Percentiles rank a stretch among this genome's conserved stretches.
phyloP scores from a whole-genome alignment of 1,284 basidiomycete genomes.

The Porodaedalea pini region DNA sequence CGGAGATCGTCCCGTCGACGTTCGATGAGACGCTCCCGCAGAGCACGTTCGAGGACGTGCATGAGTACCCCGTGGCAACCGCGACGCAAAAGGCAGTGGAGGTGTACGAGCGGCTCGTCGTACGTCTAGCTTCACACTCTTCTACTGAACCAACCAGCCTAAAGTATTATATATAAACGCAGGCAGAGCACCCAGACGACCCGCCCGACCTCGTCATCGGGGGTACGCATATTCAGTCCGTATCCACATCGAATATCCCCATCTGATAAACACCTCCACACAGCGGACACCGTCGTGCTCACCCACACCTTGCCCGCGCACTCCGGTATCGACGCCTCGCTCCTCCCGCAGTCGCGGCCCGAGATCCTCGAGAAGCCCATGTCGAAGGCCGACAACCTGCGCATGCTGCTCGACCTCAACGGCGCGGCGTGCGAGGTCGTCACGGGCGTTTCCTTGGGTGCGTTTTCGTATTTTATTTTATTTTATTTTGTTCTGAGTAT shows the following conservation, averaged over 20 bases:
- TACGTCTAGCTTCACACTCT: slow-evolving; percentile 40
- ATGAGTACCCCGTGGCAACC: slow-evolving; percentile 93
- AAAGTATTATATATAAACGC: too few species aligned
- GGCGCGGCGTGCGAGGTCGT: slow-evolving; percentile 87
- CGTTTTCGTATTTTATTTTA: slow-evolving; percentile 11
- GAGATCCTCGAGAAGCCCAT: slow-evolving; percentile 88
- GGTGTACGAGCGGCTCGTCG: slow-evolving; percentile 86
- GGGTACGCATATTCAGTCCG: slow-evolving; percentile 41
- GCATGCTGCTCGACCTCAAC: slow-evolving; percentile 87
- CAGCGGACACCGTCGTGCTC: slow-evolving; percentile 90
- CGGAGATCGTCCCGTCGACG: slow-evolving; percentile 85
- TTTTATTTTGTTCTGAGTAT: background rate
- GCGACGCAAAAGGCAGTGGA: slow-evolving; percentile 90
- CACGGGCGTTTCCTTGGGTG: slow-evolving; percentile 83
- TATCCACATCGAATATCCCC: background rate
- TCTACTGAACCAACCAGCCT: too few species aligned
- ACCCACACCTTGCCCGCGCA: slow-evolving; percentile 66
- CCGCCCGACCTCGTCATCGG: slow-evolving; percentile 93
- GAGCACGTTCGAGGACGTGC: slow-evolving; percentile 68
- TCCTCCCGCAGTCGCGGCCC: slow-evolving; percentile 46
- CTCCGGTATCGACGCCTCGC: slow-evolving; percentile 46
- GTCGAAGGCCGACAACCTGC: slow-evolving; percentile 78
- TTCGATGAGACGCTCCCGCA: slow-evolving; percentile 83
- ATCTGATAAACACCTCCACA: background rate
- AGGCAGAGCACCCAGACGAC: slow-evolving; percentile 70